Evolutionary conservation across 345 rosid species (phyloP).

Genomic region (Barbarea vulgaris): DNA sequence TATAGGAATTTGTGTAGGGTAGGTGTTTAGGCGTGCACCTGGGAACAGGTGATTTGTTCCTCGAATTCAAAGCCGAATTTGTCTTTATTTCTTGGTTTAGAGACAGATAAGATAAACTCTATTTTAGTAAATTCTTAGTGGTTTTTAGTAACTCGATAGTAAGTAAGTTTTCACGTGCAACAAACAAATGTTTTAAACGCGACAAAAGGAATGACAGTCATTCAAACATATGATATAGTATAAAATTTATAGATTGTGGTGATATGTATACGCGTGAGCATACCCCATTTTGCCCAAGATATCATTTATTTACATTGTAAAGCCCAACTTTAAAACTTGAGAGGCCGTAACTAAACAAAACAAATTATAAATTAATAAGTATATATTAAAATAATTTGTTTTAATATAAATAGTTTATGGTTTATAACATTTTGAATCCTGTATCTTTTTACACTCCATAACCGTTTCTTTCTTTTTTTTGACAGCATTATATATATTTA

Average conservation of each 20-base stretch:
- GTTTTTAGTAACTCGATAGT: constrained; percentile 23
- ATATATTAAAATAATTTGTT: not conserved
- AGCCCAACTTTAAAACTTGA: not conserved
- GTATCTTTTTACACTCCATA: not conserved
- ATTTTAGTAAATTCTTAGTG: not conserved
- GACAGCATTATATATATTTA: not conserved
- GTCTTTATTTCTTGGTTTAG: constrained; percentile 5
- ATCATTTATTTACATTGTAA: not conserved
- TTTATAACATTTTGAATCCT: not conserved
- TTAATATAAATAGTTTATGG: not conserved
- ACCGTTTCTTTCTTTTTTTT: not conserved
- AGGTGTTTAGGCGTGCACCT: constrained; percentile 26
- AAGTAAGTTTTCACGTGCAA: constrained; percentile 37
- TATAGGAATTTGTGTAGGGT: constrained; percentile 22
- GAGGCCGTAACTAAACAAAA: not conserved
- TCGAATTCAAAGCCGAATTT: constrained; percentile 21
- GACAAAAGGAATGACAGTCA: constrained; percentile 37
- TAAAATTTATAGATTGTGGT: not conserved
- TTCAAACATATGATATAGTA: not conserved
- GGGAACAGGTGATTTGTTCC: constrained; percentile 31
- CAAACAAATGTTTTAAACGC: constrained; percentile 25
- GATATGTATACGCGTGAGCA: not conserved
- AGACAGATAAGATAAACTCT: constrained; percentile 24
- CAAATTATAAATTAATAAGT: not conserved
- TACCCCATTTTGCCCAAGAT: not conserved